Percentiles rank a stretch among this genome's conserved stretches.
Evolutionary conservation across 352 stramenopile species (phyloP).

Genomic region (Phytopythium cucurbitacearum): DNA sequence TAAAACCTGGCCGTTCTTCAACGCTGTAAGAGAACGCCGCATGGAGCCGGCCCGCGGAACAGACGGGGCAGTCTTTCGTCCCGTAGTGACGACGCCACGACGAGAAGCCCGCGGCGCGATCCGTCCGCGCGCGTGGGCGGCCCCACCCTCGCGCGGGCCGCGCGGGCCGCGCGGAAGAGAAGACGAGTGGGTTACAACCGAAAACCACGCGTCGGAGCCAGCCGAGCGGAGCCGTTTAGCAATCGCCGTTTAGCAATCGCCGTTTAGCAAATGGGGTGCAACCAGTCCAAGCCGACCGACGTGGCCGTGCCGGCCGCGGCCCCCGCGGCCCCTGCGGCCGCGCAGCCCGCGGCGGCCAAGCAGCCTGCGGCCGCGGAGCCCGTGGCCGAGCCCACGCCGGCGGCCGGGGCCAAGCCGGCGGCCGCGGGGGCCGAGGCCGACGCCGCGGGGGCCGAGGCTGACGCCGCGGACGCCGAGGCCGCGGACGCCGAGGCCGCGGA

Average conservation of each 20-base stretch:
- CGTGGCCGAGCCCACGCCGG: slow-evolving; percentile 1
- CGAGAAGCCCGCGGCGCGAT: background rate
- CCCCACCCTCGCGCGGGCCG: background rate
- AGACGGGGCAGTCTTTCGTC: background rate
- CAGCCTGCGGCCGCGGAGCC: slow-evolving; percentile 5
- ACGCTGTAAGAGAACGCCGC: no score
- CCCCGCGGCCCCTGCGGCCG: slow-evolving; percentile 2
- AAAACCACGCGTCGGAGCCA: background rate
- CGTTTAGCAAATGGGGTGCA: slow-evolving; percentile 25
- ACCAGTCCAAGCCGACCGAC: slow-evolving; percentile 29
- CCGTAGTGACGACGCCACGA: background rate
- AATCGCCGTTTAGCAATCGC: no score
- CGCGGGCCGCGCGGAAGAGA: background rate
- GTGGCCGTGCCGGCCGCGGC: slow-evolving; percentile 6
- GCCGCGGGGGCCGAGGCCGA: slow-evolving; percentile 11
- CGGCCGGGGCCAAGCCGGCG: background rate
- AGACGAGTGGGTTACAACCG: background rate
- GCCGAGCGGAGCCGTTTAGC: no score
- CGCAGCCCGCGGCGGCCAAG: slow-evolving; percentile 1
- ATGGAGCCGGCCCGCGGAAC: background rate
- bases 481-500: slow-evolving; percentile 9
- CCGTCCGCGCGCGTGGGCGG: background rate
- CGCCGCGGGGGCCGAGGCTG: slow-evolving; percentile 1
- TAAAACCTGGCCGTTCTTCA: no score
- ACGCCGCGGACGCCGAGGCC: slow-evolving; percentile 7